phyloP scores from a whole-genome alignment of 2,329 filamentous ascomycete species.

The Aspergillus tubingensis region DNA sequence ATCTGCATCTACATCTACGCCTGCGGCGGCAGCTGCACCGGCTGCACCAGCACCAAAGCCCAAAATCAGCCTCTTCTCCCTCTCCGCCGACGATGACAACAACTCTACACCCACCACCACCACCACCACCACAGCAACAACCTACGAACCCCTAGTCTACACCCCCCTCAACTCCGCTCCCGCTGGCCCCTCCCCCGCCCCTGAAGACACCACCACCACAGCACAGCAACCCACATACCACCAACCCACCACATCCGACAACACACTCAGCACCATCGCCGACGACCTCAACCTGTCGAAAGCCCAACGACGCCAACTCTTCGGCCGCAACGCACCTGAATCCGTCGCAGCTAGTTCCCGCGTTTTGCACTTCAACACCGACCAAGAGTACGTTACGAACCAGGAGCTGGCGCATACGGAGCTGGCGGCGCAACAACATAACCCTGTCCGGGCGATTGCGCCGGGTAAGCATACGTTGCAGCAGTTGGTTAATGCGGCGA shows the following conservation, averaged over 20 bases:
- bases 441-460: conserved; percentile 78
- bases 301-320: conserved; percentile 76
- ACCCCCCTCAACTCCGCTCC: conserved; percentile 26
- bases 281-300: conserved; percentile 76
- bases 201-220: conserved; percentile 11
- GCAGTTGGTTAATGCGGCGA: conserved; percentile 81
- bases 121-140: too few relatives aligned
- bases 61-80: conserved; percentile 49
- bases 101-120: background rate
- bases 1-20: conserved; percentile 21
- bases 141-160: conserved; percentile 47
- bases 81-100: conserved; percentile 32
- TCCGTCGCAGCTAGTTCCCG: conserved; percentile 53
- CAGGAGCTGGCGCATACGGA: conserved; percentile 71
- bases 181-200: conserved; percentile 22
- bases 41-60: conserved; percentile 34
- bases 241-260: conserved; percentile 1
- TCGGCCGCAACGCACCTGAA: conserved; percentile 64
- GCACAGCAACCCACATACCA: background rate
- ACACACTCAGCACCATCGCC: conserved; percentile 57
- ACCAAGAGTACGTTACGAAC: conserved; percentile 82
- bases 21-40: background rate
- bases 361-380: conserved; percentile 85
- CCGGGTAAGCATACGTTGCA: conserved; percentile 87
- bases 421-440: conserved; percentile 61